Evolutionary conservation across 192 early-diverging fungal genomes (phyloP).

Genomic region (Oehlia diaphana): DNA sequence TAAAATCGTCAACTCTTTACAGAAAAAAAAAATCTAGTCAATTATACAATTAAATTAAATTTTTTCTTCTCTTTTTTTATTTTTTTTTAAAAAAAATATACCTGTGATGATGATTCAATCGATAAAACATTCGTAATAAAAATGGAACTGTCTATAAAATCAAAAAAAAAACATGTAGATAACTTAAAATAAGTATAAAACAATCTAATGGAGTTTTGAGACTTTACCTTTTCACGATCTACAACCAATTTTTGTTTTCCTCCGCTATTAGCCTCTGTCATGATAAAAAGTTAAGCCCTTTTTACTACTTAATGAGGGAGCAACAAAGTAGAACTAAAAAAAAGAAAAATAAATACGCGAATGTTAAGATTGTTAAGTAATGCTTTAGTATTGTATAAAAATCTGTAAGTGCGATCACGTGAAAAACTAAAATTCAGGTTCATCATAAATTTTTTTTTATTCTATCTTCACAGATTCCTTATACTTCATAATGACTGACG

Average conservation of each 20-base stretch:
- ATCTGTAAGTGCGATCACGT: too few species aligned
- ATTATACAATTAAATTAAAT: neutral
- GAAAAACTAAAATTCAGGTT: too few species aligned
- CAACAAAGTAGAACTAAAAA: neutral
- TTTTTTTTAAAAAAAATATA: slow-evolving; percentile 19
- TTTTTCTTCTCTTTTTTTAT: neutral
- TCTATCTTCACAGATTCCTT: neutral
- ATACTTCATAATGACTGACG: neutral
- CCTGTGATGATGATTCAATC: slow-evolving; percentile 42
- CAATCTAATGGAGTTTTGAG: neutral
- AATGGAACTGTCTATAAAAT: slow-evolving; percentile 51
- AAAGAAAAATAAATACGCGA: neutral
- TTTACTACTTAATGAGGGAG: neutral
- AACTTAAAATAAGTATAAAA: neutral
- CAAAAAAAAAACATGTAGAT: neutral
- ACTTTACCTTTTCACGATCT: slow-evolving; percentile 43
- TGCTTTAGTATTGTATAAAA: too few species aligned
- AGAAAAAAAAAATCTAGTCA: neutral
- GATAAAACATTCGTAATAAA: slow-evolving; percentile 53
- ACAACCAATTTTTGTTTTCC: slow-evolving; percentile 29
- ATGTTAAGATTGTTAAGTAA: too few species aligned
- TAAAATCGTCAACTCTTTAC: slow-evolving; percentile 38
- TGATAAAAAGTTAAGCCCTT: neutral
- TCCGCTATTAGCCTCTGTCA: neutral
- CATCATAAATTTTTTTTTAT: too few species aligned